A percentile compares a stretch with the other conserved stretches of the same genome.
These are phyloP conservation scores for Hura crepitans DNA, from an alignment of 441 rosid genomes.

Conservation along the genomic window DNA sequence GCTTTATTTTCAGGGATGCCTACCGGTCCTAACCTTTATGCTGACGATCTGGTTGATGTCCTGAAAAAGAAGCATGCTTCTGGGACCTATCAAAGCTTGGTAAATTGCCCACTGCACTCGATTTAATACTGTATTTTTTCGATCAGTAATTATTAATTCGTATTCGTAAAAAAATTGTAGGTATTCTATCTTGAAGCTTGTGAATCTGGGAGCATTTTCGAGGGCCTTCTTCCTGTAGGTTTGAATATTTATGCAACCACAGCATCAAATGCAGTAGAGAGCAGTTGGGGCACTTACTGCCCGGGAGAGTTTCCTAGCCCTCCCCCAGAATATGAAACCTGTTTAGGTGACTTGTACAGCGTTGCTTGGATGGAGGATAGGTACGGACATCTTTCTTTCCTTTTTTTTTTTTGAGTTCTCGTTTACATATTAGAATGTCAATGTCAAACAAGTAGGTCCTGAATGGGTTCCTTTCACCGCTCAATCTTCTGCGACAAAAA, in stretches of 20 bases:
- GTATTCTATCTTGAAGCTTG: conserved; percentile 97
- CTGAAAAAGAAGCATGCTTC: conserved; percentile 76
- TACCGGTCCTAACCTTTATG: conserved; percentile 69
- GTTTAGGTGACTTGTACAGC: conserved; percentile 96
- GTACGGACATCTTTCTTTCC: conserved; percentile 39
- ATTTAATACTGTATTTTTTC: not conserved
- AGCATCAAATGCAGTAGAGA: conserved; percentile 84
- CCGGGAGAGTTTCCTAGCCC: conserved; percentile 84
- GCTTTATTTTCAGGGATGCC: conserved; percentile 72
- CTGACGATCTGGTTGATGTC: conserved; percentile 61
- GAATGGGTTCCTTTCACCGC: not conserved
- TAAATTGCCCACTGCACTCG: conserved; percentile 21
- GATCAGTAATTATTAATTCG: not conserved
- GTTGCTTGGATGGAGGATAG: conserved; percentile 99
- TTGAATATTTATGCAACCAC: conserved; percentile 91
- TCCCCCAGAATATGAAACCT: conserved; percentile 80
- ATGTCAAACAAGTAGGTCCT: not conserved
- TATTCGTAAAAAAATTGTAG: conserved; percentile 36
- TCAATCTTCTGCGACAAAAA: not conserved
- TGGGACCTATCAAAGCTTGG: conserved; percentile 81
- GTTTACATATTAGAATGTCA: not conserved
- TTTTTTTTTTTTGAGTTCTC: not conserved
- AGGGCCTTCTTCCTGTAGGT: conserved; percentile 82
- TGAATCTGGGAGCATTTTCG: conserved; percentile 93
- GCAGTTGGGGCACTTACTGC: conserved; percentile 95